Percentiles rank a stretch among this genome's conserved stretches.
phyloP scores from a whole-genome alignment of 441 rosid genomes.

The Croton setiger region DNA sequence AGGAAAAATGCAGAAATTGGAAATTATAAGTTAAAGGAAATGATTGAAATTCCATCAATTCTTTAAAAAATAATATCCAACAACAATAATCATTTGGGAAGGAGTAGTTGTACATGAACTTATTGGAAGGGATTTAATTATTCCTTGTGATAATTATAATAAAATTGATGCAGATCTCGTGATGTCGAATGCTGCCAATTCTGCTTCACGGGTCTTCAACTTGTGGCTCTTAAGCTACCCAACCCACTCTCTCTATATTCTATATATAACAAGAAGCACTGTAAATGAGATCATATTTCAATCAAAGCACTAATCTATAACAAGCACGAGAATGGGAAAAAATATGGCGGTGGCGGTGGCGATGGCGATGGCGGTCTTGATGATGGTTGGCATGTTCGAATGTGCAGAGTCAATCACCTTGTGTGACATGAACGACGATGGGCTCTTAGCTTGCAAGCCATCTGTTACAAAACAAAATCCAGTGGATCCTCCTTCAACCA shows the following conservation, averaged over 20 bases:
- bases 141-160: no score
- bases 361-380: slow-evolving; percentile 6
- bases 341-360: background rate
- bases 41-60: no score
- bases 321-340: background rate
- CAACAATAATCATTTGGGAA: no score
- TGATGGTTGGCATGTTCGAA: slow-evolving; percentile 11
- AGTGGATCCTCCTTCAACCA: slow-evolving; percentile 42
- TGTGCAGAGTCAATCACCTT: slow-evolving; percentile 30
- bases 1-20: no score
- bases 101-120: no score
- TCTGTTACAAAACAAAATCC: slow-evolving; percentile 44
- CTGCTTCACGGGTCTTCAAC: slow-evolving; percentile 30
- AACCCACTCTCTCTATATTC: slow-evolving; percentile 10
- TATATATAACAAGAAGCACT: background rate
- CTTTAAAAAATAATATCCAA: no score
- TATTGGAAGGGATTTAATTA: no score
- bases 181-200: slow-evolving; percentile 24
- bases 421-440: slow-evolving; percentile 45
- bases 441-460: slow-evolving; percentile 51
- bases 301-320: background rate
- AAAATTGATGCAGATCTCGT: no score
- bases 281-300: background rate
- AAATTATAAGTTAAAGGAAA: no score
- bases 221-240: slow-evolving; percentile 6